Evolutionary conservation across 352 stramenopile species (phyloP), one percentile per base, ranked within the genome.

Genomic region (Pythium plurisporium): DNA sequence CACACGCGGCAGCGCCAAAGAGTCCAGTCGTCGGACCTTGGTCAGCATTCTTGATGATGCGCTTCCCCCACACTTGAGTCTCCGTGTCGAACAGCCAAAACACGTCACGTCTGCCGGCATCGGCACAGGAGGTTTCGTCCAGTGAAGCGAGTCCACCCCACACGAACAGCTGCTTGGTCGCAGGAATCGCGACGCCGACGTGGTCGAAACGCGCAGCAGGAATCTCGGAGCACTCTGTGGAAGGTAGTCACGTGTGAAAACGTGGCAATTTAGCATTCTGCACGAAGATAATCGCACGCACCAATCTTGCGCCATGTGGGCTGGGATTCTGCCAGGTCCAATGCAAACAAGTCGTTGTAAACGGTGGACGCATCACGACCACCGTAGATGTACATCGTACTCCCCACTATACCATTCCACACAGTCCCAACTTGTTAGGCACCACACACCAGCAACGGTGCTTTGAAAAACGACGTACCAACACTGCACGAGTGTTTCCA

Each of bases 401-500:
- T 79, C 20, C 72, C 77, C 46, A 94, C 82, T 91, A 30, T 15
- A 38, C 9, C 33, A 10, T 15, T 38, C 15, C 15, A 15, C 9
- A 15, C 33, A 38, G 9, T 38, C 9, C 15, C 33, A 38, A 15
- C 10, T 15, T 38, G 33, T 15, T n/a, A n/a, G n/a, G n/a, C n/a
- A n/a, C n/a, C n/a, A n/a, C n/a, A n/a, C n/a, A n/a, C n/a, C n/a
- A n/a, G n/a, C n/a, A n/a, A n/a, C n/a, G n/a, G n/a, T n/a, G n/a
- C n/a, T n/a, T n/a, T n/a, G n/a, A n/a, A n/a, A 41, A 27, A 12
- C 17, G 8, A 62, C 63, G 48, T 73, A 91, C 82, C 78, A 11
- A 76, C 66, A 46, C 71, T 80, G 29, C 64, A 68, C 4, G 74
- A 76, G 69, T 95, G 85, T 44, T 91, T 91, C 76, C 82, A 95